phyloP scores from a whole-genome alignment of 179 eudicot species.

The Silene noctiflora region DNA sequence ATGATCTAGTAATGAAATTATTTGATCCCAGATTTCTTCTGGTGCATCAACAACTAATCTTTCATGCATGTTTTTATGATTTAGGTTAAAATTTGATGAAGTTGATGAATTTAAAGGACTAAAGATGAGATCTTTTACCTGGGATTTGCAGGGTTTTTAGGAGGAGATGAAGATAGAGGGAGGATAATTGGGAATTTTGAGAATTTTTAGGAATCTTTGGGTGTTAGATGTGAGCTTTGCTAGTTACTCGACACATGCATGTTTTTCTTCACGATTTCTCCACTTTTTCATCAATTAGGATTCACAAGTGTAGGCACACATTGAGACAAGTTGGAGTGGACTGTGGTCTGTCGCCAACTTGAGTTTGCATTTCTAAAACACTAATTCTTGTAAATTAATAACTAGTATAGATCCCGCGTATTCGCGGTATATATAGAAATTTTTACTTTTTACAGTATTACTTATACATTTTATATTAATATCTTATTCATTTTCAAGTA shows the following conservation, averaged over 20 bases:
- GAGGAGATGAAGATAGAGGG: no score
- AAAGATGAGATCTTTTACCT: not conserved
- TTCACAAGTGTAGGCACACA: not conserved
- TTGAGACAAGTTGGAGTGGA: not conserved
- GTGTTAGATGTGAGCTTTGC: not conserved
- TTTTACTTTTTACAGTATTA: no score
- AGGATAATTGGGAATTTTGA: not conserved
- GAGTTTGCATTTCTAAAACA: no score
- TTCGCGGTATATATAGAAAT: no score
- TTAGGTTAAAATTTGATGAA: not conserved
- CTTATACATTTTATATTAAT: no score
- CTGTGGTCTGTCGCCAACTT: no score
- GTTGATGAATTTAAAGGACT: not conserved
- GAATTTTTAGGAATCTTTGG: not conserved
- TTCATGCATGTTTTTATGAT: constrained; percentile 27
- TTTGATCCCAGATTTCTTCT: constrained; percentile 61
- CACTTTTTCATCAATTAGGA: not conserved
- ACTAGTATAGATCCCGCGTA: no score
- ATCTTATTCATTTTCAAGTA: no score
- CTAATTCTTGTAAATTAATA: no score
- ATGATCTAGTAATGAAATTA: constrained; percentile 35
- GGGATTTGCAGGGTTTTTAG: not conserved
- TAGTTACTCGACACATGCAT: not conserved
- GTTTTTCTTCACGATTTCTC: not conserved
- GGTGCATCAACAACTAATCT: constrained; percentile 36